Conservation (phyloP, 2,329 filamentous ascomycete genomes). For the Domatiomyces globalis region DNA sequence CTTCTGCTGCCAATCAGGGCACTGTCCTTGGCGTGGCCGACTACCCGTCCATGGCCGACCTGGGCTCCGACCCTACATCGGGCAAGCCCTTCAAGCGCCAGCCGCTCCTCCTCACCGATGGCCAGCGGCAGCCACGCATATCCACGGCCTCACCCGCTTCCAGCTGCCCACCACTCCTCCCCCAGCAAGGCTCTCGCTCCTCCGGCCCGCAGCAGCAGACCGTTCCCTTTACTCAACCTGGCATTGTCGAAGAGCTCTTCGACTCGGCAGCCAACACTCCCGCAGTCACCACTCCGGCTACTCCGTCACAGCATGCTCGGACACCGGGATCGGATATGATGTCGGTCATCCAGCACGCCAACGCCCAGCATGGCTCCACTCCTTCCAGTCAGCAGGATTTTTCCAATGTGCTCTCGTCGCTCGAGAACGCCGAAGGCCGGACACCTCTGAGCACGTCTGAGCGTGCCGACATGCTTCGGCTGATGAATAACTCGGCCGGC, state of each 20-base stretch:
- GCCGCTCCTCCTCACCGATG: constrained; percentile 34
- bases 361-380: constrained; percentile 28
- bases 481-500: constrained; percentile 32
- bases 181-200: neutral
- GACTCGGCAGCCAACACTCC: constrained; percentile 20
- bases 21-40: constrained; percentile 52
- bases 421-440: constrained; percentile 30
- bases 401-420: constrained; percentile 31
- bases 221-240: constrained; percentile 6
- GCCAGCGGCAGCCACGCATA: constrained; percentile 23
- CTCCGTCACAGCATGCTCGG: constrained; percentile 2
- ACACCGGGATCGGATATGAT: constrained; percentile 33
- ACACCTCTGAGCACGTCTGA: constrained; percentile 30
- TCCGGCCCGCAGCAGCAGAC: neutral
- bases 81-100: constrained; percentile 33
- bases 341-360: constrained; percentile 35
- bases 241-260: constrained; percentile 32
- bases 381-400: constrained; percentile 29
- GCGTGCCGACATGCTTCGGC: constrained; percentile 34
- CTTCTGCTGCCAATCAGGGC: constrained; percentile 39
- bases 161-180: constrained; percentile 15
- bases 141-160: constrained; percentile 25
- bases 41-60: constrained; percentile 26
- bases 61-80: constrained; percentile 20
- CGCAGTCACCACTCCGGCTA: constrained; percentile 1